Conservation (phyloP, 225 moss, liverwort and hornwort genomes). For the Bryum argenteum region DNA sequence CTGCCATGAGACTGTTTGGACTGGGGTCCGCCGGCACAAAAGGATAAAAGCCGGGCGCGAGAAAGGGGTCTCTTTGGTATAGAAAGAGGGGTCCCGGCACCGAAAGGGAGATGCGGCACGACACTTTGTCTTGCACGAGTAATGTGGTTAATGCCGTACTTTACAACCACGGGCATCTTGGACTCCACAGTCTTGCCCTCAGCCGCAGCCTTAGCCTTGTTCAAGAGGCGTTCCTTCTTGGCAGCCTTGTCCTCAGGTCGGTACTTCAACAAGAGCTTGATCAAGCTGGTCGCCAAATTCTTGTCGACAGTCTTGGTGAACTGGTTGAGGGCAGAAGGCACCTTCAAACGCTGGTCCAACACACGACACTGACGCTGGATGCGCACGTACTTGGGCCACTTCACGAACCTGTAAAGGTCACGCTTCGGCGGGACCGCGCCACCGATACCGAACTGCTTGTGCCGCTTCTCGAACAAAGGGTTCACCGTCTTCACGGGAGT, state of each 20-base stretch:
- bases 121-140: too few relatives aligned
- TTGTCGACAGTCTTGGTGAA: slow-evolving; percentile 92
- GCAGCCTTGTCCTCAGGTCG: slow-evolving; percentile 94
- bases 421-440: slow-evolving; percentile 93
- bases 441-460: slow-evolving; percentile 91
- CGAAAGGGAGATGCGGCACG: too few relatives aligned
- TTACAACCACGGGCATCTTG: slow-evolving; percentile 93
- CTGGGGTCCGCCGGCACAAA: too few relatives aligned
- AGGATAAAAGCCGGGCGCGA: too few relatives aligned
- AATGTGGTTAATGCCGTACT: slow-evolving; percentile 88
- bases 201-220: slow-evolving; percentile 83
- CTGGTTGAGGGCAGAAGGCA: slow-evolving; percentile 90
- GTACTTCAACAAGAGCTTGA: slow-evolving; percentile 88
- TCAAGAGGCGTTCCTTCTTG: slow-evolving; percentile 90
- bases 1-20: too few relatives aligned
- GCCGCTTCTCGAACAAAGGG: slow-evolving; percentile 83
- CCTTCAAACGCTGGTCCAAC: slow-evolving; percentile 90
- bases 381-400: slow-evolving; percentile 98
- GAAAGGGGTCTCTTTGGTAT: too few relatives aligned
- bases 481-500: slow-evolving; percentile 70
- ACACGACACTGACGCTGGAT: slow-evolving; percentile 94
- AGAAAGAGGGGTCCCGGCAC: too few relatives aligned
- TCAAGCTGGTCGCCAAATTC: slow-evolving; percentile 77
- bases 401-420: slow-evolving; percentile 90
- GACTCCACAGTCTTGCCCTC: slow-evolving; percentile 87